These are phyloP conservation scores for Ophiostoma himal-ulmi DNA, from an alignment of 2,329 filamentous ascomycete genomes.

Conservation along the genomic window DNA sequence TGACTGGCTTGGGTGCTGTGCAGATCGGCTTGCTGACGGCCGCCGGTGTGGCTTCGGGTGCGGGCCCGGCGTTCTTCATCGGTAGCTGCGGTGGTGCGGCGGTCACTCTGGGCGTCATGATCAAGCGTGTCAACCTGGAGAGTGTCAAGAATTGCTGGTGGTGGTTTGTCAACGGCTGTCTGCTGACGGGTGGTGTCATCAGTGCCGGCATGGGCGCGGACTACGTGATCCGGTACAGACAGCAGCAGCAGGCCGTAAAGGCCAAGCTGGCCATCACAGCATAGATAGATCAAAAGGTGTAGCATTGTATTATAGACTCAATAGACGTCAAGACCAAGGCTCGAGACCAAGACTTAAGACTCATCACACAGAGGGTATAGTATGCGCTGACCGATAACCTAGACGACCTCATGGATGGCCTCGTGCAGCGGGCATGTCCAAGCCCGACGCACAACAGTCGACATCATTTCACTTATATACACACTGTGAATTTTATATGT, in stretches of 20 bases:
- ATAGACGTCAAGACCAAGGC: not conserved
- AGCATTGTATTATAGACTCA: not conserved
- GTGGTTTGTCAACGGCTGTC: slow-evolving; percentile 69
- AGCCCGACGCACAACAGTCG: too few species aligned
- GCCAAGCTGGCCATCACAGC: not conserved
- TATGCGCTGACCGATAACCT: too few species aligned
- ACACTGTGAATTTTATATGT: not conserved
- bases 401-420: too few species aligned
- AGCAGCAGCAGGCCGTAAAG: slow-evolving; percentile 18
- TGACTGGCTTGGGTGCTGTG: slow-evolving; percentile 61
- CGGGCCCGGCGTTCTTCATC: slow-evolving; percentile 62
- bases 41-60: slow-evolving; percentile 62
- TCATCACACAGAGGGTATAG: too few species aligned
- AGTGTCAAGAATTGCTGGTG: slow-evolving; percentile 65
- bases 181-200: slow-evolving; percentile 60
- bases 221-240: slow-evolving; percentile 48
- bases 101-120: slow-evolving; percentile 59
- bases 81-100: slow-evolving; percentile 61
- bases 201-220: slow-evolving; percentile 54
- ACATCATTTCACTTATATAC: not conserved
- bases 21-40: slow-evolving; percentile 66
- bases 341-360: too few species aligned
- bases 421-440: too few species aligned
- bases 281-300: not conserved
- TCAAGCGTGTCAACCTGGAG: slow-evolving; percentile 60